Conservation (phyloP, 768 basidiomycete species). For the Psilocybe azurescens region DNA sequence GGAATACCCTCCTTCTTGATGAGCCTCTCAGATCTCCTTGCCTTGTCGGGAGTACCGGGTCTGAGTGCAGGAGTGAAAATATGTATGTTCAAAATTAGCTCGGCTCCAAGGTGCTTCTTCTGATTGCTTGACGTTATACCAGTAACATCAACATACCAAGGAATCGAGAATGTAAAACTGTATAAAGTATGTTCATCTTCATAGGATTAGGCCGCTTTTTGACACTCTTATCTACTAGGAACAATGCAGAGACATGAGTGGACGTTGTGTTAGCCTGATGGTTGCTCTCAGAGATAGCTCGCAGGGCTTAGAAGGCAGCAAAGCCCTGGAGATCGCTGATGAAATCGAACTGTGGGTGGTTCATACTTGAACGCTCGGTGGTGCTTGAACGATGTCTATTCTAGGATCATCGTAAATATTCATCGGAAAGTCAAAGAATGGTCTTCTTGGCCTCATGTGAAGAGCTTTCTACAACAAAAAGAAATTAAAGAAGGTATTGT, state of each 20-base stretch:
- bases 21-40: constrained; percentile 29
- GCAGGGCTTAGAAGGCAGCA: constrained; percentile 35
- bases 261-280: constrained; percentile 36
- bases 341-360: constrained; percentile 35
- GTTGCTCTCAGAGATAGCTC: constrained; percentile 37
- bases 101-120: constrained; percentile 21
- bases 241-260: constrained; percentile 41
- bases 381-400: constrained; percentile 2
- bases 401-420: constrained; percentile 34
- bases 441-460: constrained; percentile 38
- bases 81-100: neutral
- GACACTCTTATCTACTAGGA: constrained; percentile 27
- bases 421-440: constrained; percentile 39
- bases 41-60: constrained; percentile 21
- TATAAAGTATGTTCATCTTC: constrained; percentile 32
- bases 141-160: constrained; percentile 34
- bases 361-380: neutral
- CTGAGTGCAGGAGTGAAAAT: neutral
- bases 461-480: constrained; percentile 40
- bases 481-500: constrained; percentile 49
- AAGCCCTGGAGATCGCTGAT: constrained; percentile 33
- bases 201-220: neutral
- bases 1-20: constrained; percentile 16
- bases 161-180: constrained; percentile 42
- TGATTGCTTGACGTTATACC: constrained; percentile 24